These are phyloP conservation scores for Candida stauntonica DNA, from an alignment of 805 yeast genomes.

Conservation along the genomic window DNA sequence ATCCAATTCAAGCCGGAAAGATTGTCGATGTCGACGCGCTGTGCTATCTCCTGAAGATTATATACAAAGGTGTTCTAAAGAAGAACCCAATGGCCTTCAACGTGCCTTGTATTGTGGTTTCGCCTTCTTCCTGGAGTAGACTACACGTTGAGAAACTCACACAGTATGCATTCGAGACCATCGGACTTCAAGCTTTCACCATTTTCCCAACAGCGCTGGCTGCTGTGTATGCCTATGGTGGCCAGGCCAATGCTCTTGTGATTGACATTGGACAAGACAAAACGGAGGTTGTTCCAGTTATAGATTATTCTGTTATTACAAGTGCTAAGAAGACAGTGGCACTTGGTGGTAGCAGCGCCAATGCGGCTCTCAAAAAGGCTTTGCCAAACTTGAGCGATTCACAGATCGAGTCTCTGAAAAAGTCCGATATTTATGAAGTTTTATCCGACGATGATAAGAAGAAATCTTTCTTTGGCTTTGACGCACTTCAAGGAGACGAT, in stretches of 20 bases:
- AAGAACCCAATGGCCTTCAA: constrained; percentile 33
- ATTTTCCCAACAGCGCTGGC: constrained; percentile 66
- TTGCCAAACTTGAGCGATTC: constrained; percentile 52
- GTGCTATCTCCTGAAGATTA: constrained; percentile 47
- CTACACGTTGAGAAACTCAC: constrained; percentile 63
- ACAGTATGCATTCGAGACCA: constrained; percentile 67
- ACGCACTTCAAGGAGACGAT: constrained; percentile 42
- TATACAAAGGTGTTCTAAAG: constrained; percentile 42
- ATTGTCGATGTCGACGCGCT: constrained; percentile 70
- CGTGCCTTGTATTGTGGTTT: constrained; percentile 66
- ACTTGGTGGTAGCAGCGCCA: constrained; percentile 65
- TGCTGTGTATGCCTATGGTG: constrained; percentile 68
- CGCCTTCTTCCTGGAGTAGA: constrained; percentile 68
- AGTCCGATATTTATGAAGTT: constrained; percentile 73
- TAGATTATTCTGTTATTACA: constrained; percentile 61
- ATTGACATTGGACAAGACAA: constrained; percentile 76
- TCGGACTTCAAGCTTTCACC: constrained; percentile 70
- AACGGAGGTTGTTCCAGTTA: constrained; percentile 75
- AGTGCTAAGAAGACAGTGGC: constrained; percentile 47
- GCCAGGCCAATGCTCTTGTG: constrained; percentile 60
- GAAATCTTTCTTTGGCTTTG: constrained; percentile 57
- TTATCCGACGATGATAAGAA: constrained; percentile 62
- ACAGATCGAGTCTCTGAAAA: constrained; percentile 74
- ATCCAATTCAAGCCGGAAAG: constrained; percentile 61
- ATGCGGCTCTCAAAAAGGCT: constrained; percentile 43